A percentile compares a stretch with the other conserved stretches of the same genome.
phyloP scores from a whole-genome alignment of 2,329 filamentous ascomycete species.

The Sarocladium oryzae region DNA sequence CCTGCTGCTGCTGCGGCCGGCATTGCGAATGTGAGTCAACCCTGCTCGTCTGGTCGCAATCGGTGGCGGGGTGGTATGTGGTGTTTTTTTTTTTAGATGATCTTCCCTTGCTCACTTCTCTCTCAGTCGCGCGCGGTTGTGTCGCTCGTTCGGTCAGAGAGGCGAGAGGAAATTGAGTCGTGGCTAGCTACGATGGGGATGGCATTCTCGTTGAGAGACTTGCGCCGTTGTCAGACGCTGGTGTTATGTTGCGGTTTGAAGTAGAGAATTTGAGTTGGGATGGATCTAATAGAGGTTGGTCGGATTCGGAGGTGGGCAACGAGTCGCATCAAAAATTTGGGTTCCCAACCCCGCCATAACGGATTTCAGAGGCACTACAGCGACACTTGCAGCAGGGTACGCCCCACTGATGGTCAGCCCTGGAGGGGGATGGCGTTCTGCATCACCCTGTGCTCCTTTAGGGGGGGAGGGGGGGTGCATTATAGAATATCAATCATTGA shows the following conservation, averaged over 20 bases:
- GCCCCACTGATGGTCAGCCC: neutral
- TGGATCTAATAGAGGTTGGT: neutral
- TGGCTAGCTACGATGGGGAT: neutral
- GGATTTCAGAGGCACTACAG: neutral
- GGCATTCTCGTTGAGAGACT: neutral
- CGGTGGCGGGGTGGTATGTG: no score
- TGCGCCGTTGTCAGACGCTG: neutral
- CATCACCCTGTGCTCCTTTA: neutral
- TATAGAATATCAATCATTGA: no score
- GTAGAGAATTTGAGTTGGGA: constrained; percentile 2
- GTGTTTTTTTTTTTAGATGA: neutral
- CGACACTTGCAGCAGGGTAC: neutral
- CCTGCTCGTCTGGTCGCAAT: neutral
- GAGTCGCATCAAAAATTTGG: constrained; percentile 8
- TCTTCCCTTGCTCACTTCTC: neutral
- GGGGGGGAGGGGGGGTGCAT: no score
- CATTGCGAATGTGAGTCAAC: constrained; percentile 7
- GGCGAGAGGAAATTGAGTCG: neutral
- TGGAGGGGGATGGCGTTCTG: neutral
- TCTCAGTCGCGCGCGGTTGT: neutral
- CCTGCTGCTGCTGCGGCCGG: neutral
- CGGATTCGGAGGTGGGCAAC: constrained; percentile 6
- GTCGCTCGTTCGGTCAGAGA: neutral
- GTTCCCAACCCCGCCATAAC: constrained; percentile 5
- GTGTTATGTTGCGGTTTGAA: neutral